phyloP scores from a whole-genome alignment of 73 alveolate species.

The Tetrahymena thermophila region DNA sequence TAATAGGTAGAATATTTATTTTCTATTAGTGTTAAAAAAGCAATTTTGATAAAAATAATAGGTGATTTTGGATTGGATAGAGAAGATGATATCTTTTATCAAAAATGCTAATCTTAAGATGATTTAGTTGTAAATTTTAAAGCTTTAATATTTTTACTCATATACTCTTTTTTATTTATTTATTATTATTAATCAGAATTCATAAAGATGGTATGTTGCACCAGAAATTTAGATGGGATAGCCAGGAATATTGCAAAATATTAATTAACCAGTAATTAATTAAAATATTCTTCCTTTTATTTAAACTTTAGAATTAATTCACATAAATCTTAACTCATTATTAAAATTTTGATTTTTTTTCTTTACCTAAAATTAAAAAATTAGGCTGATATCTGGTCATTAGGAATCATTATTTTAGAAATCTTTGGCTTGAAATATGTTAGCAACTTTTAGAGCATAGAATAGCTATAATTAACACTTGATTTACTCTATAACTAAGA shows the following conservation, averaged over 20 bases:
- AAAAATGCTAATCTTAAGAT: not conserved
- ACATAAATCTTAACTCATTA: too few species aligned
- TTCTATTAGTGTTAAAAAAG: not conserved
- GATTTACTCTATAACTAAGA: not conserved
- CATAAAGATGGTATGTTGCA: not conserved
- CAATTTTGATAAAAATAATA: not conserved
- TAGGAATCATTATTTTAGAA: not conserved
- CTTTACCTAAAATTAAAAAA: not conserved
- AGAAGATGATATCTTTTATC: not conserved
- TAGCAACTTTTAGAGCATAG: not conserved
- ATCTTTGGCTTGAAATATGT: not conserved
- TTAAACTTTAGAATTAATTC: not conserved
- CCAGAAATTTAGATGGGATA: not conserved
- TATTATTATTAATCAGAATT: not conserved
- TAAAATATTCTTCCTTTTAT: not conserved
- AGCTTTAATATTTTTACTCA: not conserved
- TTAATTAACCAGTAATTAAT: not conserved
- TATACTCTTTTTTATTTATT: not conserved
- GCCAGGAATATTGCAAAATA: not conserved
- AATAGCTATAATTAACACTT: not conserved
- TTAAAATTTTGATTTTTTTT: not conserved
- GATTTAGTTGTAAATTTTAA: not conserved
- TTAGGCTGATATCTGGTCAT: not conserved
- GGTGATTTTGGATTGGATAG: not conserved
- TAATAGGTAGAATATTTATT: not conserved